Percentiles rank a stretch among this genome's conserved stretches.
These are phyloP conservation scores for Ogataea nitratoaversa DNA, from an alignment of 805 yeast species.

Conservation along the genomic window DNA sequence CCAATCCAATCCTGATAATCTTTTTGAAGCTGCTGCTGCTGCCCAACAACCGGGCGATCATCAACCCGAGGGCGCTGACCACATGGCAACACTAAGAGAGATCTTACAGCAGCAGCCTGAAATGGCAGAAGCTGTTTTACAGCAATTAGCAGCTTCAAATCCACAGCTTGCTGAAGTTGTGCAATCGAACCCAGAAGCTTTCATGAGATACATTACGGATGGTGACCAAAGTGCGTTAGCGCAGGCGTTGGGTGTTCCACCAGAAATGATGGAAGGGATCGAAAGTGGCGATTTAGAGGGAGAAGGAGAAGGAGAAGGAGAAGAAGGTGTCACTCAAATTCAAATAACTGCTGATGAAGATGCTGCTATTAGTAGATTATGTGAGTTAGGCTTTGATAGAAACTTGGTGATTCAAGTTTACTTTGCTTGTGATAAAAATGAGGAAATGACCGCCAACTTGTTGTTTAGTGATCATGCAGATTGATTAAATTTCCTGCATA, in stretches of 20 bases:
- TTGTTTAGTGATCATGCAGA: slow-evolving; percentile 59
- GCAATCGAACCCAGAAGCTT: slow-evolving; percentile 85
- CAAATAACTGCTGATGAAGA: slow-evolving; percentile 77
- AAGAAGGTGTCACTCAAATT: slow-evolving; percentile 47
- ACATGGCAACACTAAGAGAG: slow-evolving; percentile 60
- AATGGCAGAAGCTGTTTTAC: slow-evolving; percentile 76
- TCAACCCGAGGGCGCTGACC: slow-evolving; percentile 30
- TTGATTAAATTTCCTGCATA: no score
- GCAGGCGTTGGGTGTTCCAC: slow-evolving; percentile 37
- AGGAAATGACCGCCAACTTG: slow-evolving; percentile 92
- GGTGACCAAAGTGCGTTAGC: slow-evolving; percentile 55
- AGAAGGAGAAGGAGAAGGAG: slow-evolving; percentile 40
- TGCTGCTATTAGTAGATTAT: slow-evolving; percentile 82
- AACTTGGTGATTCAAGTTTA: slow-evolving; percentile 86
- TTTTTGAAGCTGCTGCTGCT: slow-evolving; percentile 51
- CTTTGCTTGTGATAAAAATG: slow-evolving; percentile 97
- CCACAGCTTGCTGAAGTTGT: slow-evolving; percentile 83
- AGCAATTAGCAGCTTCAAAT: slow-evolving; percentile 72
- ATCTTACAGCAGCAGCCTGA: slow-evolving; percentile 84
- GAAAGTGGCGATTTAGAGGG: slow-evolving; percentile 36
- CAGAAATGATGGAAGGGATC: slow-evolving; percentile 33
- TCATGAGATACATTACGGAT: slow-evolving; percentile 66
- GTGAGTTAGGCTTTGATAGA: slow-evolving; percentile 91
- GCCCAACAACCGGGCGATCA: slow-evolving; percentile 26
- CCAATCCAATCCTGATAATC: slow-evolving; percentile 40